phyloP scores from a whole-genome alignment of 2,329 filamentous ascomycete genomes.

The Neopestalotiopsis sp. region DNA sequence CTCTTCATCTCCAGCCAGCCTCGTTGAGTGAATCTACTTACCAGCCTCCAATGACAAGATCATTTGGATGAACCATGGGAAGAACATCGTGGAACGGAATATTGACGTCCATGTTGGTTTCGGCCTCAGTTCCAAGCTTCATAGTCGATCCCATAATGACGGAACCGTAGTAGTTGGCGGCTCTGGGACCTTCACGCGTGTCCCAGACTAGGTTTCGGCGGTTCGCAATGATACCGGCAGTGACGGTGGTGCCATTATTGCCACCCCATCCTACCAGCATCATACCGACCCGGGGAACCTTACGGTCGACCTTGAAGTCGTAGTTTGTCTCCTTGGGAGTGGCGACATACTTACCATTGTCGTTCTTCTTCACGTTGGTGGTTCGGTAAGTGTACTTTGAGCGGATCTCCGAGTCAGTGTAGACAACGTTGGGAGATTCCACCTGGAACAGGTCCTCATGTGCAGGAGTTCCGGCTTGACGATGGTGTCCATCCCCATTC shows the following conservation, averaged over 20 bases:
- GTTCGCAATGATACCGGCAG: constrained; percentile 96
- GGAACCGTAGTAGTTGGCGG: constrained; percentile 97
- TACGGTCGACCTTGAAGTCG: constrained; percentile 96
- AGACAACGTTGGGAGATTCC: constrained; percentile 88
- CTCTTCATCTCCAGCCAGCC: neutral
- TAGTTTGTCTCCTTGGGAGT: constrained; percentile 88
- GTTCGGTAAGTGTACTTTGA: constrained; percentile 98
- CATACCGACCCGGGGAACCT: constrained; percentile 89
- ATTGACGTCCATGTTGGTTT: constrained; percentile 88
- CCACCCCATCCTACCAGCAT: constrained; percentile 98
- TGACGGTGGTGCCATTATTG: constrained; percentile 98
- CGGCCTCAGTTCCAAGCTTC: constrained; percentile 88
- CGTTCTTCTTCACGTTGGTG: constrained; percentile 75
- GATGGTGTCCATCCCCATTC: constrained; percentile 62
- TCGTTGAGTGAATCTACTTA: neutral
- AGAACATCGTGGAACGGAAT: constrained; percentile 94
- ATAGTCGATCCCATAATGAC: constrained; percentile 96
- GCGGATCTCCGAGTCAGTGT: constrained; percentile 85
- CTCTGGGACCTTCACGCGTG: constrained; percentile 84
- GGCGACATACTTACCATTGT: constrained; percentile 78
- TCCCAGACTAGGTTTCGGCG: constrained; percentile 87
- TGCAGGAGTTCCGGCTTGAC: constrained; percentile 36
- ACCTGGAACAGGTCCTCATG: constrained; percentile 79
- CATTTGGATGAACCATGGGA: constrained; percentile 96
- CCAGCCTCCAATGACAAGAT: constrained; percentile 83